phyloP scores from a whole-genome alignment of 2,329 filamentous ascomycete genomes.

The Paecilomyces formosus region DNA sequence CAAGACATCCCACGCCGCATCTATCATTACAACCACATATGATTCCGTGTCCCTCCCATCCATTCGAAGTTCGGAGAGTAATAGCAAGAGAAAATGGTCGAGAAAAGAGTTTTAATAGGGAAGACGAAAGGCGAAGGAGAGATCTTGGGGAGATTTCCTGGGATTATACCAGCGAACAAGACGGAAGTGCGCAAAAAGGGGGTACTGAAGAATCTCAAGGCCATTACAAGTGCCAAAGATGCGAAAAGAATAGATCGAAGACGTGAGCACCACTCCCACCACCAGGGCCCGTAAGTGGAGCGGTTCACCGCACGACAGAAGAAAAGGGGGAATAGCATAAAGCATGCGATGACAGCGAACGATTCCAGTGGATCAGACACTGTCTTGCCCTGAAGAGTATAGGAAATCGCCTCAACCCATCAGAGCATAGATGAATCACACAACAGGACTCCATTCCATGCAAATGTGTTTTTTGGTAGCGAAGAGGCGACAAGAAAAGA shows the following conservation, averaged over 20 bases:
- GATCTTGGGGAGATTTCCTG: neutral
- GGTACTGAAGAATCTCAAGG: neutral
- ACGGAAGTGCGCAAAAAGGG: neutral
- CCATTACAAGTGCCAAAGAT: neutral
- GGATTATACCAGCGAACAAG: neutral
- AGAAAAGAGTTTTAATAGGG: constrained; percentile 3
- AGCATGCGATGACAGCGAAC: constrained; percentile 4
- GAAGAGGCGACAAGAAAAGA: constrained; percentile 1
- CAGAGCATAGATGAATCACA: constrained; percentile 19
- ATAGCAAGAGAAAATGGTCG: constrained; percentile 4
- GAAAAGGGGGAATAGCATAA: constrained; percentile 10
- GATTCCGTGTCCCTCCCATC: constrained; percentile 16
- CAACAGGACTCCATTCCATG: constrained; percentile 32
- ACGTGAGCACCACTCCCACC: constrained; percentile 15
- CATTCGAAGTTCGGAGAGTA: neutral
- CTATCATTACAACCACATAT: constrained; percentile 28
- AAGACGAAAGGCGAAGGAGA: constrained; percentile 2
- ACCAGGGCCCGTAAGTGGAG: constrained; percentile 22
- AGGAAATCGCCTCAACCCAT: constrained; percentile 8
- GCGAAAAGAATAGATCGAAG: neutral
- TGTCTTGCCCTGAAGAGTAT: neutral
- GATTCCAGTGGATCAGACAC: neutral
- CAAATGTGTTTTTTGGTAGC: constrained; percentile 16
- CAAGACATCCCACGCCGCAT: constrained; percentile 17
- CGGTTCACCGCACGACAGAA: constrained; percentile 3